These are phyloP conservation scores for Dactylis glomerata DNA, from an alignment of 176 grass and related monocot species.

Conservation along the genomic window DNA sequence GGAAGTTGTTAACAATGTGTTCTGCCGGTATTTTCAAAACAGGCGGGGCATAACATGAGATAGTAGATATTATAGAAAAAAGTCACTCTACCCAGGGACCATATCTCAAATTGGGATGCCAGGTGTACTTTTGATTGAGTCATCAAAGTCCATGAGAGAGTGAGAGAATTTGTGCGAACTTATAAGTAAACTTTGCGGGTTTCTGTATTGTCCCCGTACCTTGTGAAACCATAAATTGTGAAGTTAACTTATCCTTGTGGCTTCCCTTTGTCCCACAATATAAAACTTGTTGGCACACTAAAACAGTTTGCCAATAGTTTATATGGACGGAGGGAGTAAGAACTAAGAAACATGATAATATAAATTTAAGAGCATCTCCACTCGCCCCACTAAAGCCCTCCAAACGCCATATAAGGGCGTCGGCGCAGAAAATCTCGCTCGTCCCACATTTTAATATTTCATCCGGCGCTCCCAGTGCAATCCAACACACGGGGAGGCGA, in stretches of 20 bases:
- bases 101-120: neutral
- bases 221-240: neutral
- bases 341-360: neutral
- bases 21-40: neutral
- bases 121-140: neutral
- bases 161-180: neutral
- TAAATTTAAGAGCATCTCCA: too few species aligned
- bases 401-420: too few species aligned
- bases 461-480: too few species aligned
- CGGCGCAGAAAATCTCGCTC: too few species aligned
- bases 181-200: neutral
- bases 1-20: neutral
- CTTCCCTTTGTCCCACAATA: too few species aligned
- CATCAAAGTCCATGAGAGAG: neutral
- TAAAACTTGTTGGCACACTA: too few species aligned
- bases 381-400: too few species aligned
- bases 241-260: neutral
- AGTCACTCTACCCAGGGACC: neutral
- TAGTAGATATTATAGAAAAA: neutral
- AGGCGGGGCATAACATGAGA: neutral
- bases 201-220: neutral
- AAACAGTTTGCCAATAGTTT: too few species aligned
- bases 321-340: too few species aligned
- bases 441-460: too few species aligned
- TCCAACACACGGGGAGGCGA: too few species aligned